Percentiles rank a stretch among this genome's conserved stretches.
Conservation (phyloP, 805 yeast species). For the Candida namnaoensis region DNA sequence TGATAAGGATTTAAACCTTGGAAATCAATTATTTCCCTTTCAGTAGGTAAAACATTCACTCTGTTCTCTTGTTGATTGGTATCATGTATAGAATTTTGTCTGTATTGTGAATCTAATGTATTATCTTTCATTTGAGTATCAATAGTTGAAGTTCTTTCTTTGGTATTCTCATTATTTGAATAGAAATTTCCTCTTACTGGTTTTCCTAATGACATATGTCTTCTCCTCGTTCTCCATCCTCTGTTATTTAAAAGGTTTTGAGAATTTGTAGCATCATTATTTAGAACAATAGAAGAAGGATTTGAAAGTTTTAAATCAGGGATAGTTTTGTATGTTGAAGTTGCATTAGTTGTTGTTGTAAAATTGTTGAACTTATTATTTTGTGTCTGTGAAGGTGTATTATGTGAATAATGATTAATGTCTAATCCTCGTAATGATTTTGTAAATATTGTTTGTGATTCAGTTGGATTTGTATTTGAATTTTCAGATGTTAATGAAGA, state of each 20-base stretch:
- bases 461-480: constrained; percentile 11
- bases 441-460: constrained; percentile 15
- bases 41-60: too few species aligned
- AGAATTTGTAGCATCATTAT: too few species aligned
- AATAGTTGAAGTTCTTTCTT: constrained; percentile 5
- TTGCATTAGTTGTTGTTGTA: not conserved
- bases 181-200: not conserved
- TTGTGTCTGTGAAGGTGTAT: too few species aligned
- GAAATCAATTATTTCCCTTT: constrained; percentile 15
- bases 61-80: too few species aligned
- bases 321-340: too few species aligned
- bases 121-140: constrained; percentile 16
- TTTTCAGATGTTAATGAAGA: constrained; percentile 5
- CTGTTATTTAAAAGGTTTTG: too few species aligned
- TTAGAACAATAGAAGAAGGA: too few species aligned
- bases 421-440: constrained; percentile 3
- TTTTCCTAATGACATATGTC: not conserved
- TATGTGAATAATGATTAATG: too few species aligned
- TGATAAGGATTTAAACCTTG: constrained; percentile 32
- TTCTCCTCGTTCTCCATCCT: constrained; percentile 1
- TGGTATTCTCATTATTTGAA: not conserved
- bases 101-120: too few species aligned
- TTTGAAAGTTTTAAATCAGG: too few species aligned
- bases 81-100: too few species aligned
- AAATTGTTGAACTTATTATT: too few species aligned